Evolutionary conservation across 2,329 filamentous ascomycete species (phyloP), one percentile per base, ranked within the genome.

Genomic region (Colletotrichum sp.): DNA sequence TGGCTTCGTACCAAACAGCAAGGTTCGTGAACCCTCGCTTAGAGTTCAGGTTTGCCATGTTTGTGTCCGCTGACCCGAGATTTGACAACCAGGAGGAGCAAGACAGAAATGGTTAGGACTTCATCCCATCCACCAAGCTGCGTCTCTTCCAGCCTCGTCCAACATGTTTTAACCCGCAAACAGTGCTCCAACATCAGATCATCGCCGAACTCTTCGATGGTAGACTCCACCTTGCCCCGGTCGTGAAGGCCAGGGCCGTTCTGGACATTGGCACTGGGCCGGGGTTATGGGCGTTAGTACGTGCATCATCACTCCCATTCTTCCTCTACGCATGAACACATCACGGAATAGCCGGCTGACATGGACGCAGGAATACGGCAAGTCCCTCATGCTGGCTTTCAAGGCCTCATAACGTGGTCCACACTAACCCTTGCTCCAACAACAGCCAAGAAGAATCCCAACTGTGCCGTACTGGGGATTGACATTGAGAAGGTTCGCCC

Each of bases 401-500:
- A 54, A 38, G 51, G 51, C 64, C 21, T 38, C 36, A 24, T 58
- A 5, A n/a, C 18, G 27, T 21, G n/a, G 31, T 29, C 34, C 59
- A 70, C 34, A n/a, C 54, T 59, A 59, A 73, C 31, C 27, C 27
- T 21, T 36, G 38, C 29, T 12, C 38, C 51, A 47, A 18, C 15
- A 43, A 34, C 65, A 78, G 80, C 78, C 70, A 70, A 78, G 73
- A 71, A 62, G 33, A 77, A 81, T 34, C 80, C 79, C 8, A 75
- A 75, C 21, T 77, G 77, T 27, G 75, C 77, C 6, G 78, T 82
- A 1, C 43, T 82, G 34, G 81, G 81, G 15, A 76, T 81, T 61
- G 81, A 82, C 62, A 74, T 82, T 24, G 81, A 81, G 59, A 77
- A 79, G 6, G 77, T 81, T 15, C 76, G 76, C 29, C 77, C 80